Percentiles rank a stretch among this genome's conserved stretches.
phyloP scores from a whole-genome alignment of 805 yeast genomes.

The Jamesozyma gamospora region DNA sequence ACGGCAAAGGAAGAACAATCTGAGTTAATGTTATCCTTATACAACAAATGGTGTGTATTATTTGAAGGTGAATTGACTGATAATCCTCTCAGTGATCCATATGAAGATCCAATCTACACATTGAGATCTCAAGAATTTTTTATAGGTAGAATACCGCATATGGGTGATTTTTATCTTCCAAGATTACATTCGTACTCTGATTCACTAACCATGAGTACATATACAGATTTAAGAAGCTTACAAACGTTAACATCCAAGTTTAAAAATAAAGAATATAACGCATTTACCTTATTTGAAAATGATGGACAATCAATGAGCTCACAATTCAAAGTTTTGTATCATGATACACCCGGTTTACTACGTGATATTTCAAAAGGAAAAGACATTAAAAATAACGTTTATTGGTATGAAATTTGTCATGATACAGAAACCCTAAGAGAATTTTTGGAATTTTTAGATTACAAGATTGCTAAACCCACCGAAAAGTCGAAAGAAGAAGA shows the following conservation, averaged over 20 bases:
- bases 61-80: constrained; percentile 17
- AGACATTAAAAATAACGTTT: constrained; percentile 5
- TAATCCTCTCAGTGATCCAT: constrained; percentile 18
- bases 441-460: constrained; percentile 13
- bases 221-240: constrained; percentile 12
- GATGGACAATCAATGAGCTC: constrained; percentile 15
- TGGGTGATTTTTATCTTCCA: constrained; percentile 24
- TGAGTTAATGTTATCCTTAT: constrained; percentile 3
- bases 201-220: constrained; percentile 8
- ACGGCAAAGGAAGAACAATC: constrained; percentile 8
- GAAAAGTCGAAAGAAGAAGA: constrained; percentile 4
- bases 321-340: constrained; percentile 18
- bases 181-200: constrained; percentile 17
- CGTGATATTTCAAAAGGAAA: constrained; percentile 9
- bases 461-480: constrained; percentile 6
- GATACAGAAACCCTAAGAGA: constrained; percentile 12
- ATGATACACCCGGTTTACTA: constrained; percentile 16
- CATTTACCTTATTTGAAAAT: constrained; percentile 12
- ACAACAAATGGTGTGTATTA: constrained; percentile 14
- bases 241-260: constrained; percentile 9
- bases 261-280: constrained; percentile 8
- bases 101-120: constrained; percentile 16
- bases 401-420: constrained; percentile 22
- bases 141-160: constrained; percentile 19
- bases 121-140: constrained; percentile 20